Evolutionary conservation across 140 eudicot genomes (phyloP).

Genomic region (Senecio squalidus): DNA sequence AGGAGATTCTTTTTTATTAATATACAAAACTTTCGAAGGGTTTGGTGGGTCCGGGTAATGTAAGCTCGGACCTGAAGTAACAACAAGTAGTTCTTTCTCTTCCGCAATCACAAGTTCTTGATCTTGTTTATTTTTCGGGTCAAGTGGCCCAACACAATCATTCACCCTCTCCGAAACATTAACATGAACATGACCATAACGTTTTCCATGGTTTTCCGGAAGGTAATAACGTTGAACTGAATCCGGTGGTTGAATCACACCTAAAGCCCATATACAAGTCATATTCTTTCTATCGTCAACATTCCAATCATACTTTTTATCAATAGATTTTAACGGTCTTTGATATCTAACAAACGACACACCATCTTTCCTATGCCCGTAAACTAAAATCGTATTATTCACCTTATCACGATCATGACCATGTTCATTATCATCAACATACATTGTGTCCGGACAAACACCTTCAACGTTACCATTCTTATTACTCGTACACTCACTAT

Average conservation of each 20-base stretch:
- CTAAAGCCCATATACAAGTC: constrained; percentile 94
- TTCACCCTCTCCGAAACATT: constrained; percentile 63
- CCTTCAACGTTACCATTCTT: constrained; percentile 50
- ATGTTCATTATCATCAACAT: no score
- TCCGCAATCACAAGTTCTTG: constrained; percentile 77
- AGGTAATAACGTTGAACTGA: constrained; percentile 57
- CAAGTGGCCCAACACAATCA: constrained; percentile 88
- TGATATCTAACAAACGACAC: constrained; percentile 76
- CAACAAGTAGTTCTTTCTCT: constrained; percentile 63
- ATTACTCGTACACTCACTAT: constrained; percentile 59
- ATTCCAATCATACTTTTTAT: constrained; percentile 57
- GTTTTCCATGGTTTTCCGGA: constrained; percentile 80
- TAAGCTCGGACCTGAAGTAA: constrained; percentile 66
- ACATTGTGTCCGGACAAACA: constrained; percentile 76
- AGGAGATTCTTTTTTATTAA: constrained; percentile 86
- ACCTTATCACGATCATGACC: constrained; percentile 32
- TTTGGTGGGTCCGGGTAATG: constrained; percentile 92
- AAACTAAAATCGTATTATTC: constrained; percentile 59
- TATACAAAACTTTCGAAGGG: constrained; percentile 80
- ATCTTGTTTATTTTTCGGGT: constrained; percentile 79
- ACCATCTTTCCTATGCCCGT: constrained; percentile 93
- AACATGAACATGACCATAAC: constrained; percentile 56
- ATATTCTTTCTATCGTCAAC: constrained; percentile 43
- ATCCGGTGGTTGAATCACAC: constrained; percentile 79
- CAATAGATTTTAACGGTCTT: constrained; percentile 49